phyloP scores from a whole-genome alignment of 495 filamentous ascomycete species.

The Apiosordaria backusii region DNA sequence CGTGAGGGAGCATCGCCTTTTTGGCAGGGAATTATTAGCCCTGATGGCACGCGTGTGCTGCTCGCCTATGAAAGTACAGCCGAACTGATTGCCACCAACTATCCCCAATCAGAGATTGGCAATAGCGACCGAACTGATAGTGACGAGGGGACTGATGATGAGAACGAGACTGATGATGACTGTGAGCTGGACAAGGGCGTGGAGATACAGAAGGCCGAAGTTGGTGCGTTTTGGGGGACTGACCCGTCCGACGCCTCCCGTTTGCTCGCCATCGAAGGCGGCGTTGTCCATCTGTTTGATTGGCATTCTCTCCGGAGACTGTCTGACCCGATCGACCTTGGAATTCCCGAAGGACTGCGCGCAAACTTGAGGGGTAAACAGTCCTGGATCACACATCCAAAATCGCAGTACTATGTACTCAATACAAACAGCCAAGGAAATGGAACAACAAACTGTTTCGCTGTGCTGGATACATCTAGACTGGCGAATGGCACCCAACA shows the following conservation, averaged over 20 bases:
- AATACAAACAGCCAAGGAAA: not conserved
- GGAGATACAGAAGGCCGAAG: too few relatives aligned
- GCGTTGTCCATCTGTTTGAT: not conserved
- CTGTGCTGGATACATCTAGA: not conserved
- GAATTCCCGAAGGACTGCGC: not conserved
- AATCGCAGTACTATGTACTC: not conserved
- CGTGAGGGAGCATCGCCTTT: not conserved
- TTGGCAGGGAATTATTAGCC: not conserved
- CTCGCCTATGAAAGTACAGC: not conserved
- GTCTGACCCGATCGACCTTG: not conserved
- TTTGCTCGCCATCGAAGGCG: too few relatives aligned
- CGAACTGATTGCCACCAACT: not conserved
- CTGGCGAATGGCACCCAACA: not conserved
- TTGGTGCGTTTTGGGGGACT: too few relatives aligned
- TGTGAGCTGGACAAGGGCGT: too few relatives aligned
- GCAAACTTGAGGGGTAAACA: too few relatives aligned
- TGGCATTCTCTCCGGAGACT: not conserved
- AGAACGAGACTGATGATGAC: too few relatives aligned
- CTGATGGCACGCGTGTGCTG: not conserved
- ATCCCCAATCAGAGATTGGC: too few relatives aligned
- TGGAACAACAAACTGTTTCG: not conserved
- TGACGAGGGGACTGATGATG: too few relatives aligned
- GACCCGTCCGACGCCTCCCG: too few relatives aligned
- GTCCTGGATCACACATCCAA: too few relatives aligned
- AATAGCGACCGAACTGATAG: too few relatives aligned